These are phyloP conservation scores for Physaria fendleri DNA, from an alignment of 345 rosid genomes.

Conservation along the genomic window DNA sequence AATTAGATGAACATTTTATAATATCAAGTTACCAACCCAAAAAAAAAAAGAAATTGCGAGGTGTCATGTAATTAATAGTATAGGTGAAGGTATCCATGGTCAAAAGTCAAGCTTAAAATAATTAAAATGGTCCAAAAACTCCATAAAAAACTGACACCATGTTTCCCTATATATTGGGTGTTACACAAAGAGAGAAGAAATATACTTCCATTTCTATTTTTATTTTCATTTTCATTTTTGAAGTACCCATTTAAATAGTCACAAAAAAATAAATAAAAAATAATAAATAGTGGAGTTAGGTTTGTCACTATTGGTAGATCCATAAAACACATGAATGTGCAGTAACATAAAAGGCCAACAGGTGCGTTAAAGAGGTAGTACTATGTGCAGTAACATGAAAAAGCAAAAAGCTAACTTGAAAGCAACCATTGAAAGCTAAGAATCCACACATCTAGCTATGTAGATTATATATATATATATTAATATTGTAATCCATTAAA, in stretches of 20 bases:
- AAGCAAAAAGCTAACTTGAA: not conserved
- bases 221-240: not conserved
- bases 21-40: too few relatives aligned
- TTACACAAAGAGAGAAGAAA: too few relatives aligned
- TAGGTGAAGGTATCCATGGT: not conserved
- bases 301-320: not conserved
- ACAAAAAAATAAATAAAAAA: not conserved
- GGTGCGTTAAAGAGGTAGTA: not conserved
- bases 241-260: not conserved
- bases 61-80: not conserved
- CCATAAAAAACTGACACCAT: constrained; percentile 1
- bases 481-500: not conserved
- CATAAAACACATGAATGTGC: not conserved
- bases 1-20: not conserved
- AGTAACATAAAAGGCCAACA: not conserved
- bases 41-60: not conserved
- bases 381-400: not conserved
- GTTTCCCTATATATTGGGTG: not conserved
- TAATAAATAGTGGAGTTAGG: not conserved
- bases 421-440: not conserved
- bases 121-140: constrained; percentile 4
- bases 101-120: constrained; percentile 5
- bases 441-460: not conserved
- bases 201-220: not conserved
- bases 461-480: not conserved